These are phyloP conservation scores for Metschnikowia bowlesiae DNA, from an alignment of 805 yeast genomes.

Conservation along the genomic window DNA sequence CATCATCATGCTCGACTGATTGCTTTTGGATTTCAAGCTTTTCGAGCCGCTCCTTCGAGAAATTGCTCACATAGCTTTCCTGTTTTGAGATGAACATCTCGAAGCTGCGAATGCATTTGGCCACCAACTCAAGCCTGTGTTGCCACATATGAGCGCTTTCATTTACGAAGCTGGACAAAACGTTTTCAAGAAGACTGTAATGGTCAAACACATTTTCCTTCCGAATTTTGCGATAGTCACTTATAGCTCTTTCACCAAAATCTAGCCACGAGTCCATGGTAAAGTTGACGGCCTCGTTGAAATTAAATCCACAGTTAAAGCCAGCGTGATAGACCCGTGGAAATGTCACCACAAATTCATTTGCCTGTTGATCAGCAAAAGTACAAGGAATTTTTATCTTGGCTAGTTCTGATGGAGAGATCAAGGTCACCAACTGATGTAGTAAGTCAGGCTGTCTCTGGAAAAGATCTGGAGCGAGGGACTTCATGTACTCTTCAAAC, in stretches of 20 bases:
- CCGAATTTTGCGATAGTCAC: constrained; percentile 26
- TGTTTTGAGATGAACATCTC: constrained; percentile 22
- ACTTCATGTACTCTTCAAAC: constrained; percentile 62
- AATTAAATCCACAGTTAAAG: constrained; percentile 42
- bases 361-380: constrained; percentile 66
- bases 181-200: constrained; percentile 45
- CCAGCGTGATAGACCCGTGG: constrained; percentile 46
- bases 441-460: constrained; percentile 81
- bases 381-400: constrained; percentile 44
- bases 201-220: constrained; percentile 51
- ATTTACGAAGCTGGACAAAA: constrained; percentile 27
- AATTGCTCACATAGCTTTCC: constrained; percentile 13
- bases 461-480: constrained; percentile 75
- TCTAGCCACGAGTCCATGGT: constrained; percentile 69
- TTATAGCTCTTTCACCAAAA: constrained; percentile 46
- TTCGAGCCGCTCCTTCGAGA: constrained; percentile 21
- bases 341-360: constrained; percentile 43
- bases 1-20: constrained; percentile 19
- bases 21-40: neutral
- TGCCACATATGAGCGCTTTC: constrained; percentile 4
- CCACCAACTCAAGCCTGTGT: constrained; percentile 9
- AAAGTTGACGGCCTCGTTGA: constrained; percentile 49
- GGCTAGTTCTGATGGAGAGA: constrained; percentile 60
- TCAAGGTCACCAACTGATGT: constrained; percentile 77
- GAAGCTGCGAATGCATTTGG: constrained; percentile 27